These are phyloP conservation scores for Xanthoconium purpureum DNA, from an alignment of 768 basidiomycete genomes.

Conservation along the genomic window DNA sequence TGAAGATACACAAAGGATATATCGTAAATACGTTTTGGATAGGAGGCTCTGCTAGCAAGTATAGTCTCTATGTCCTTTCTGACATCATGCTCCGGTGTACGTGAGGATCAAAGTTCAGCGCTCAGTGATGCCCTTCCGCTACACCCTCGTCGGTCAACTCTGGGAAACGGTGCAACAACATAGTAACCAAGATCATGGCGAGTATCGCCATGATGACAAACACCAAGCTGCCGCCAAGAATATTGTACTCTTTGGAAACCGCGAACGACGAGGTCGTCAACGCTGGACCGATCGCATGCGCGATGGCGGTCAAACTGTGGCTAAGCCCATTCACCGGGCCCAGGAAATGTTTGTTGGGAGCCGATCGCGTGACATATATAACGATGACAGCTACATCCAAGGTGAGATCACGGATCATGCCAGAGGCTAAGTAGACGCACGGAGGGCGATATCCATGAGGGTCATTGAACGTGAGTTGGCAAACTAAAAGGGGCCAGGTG, in stretches of 20 bases:
- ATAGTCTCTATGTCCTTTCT: too few relatives aligned
- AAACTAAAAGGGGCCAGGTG: slow-evolving; percentile 37
- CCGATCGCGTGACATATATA: slow-evolving; percentile 49
- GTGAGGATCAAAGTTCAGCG: too few relatives aligned
- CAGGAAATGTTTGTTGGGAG: slow-evolving; percentile 51
- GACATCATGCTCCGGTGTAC: not conserved
- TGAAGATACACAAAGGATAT: too few relatives aligned
- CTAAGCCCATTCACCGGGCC: slow-evolving; percentile 58
- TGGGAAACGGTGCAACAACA: slow-evolving; percentile 20
- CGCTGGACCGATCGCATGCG: slow-evolving; percentile 49
- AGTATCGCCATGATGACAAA: slow-evolving; percentile 42
- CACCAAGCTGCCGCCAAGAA: slow-evolving; percentile 49
- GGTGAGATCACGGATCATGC: not conserved
- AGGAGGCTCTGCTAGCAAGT: too few relatives aligned
- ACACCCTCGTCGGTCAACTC: slow-evolving; percentile 6
- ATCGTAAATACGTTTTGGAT: too few relatives aligned
- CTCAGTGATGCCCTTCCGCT: too few relatives aligned
- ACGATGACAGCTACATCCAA: slow-evolving; percentile 41
- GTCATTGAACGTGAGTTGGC: slow-evolving; percentile 35
- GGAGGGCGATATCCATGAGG: slow-evolving; percentile 37
- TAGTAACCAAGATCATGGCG: slow-evolving; percentile 18
- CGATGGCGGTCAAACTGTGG: slow-evolving; percentile 45
- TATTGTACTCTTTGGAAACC: slow-evolving; percentile 44
- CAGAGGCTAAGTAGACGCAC: slow-evolving; percentile 25
- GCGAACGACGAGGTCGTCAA: slow-evolving; percentile 52